Base-by-base conservation (phyloP, 345 rosid species). In the Erodium maritimum region DNA sequence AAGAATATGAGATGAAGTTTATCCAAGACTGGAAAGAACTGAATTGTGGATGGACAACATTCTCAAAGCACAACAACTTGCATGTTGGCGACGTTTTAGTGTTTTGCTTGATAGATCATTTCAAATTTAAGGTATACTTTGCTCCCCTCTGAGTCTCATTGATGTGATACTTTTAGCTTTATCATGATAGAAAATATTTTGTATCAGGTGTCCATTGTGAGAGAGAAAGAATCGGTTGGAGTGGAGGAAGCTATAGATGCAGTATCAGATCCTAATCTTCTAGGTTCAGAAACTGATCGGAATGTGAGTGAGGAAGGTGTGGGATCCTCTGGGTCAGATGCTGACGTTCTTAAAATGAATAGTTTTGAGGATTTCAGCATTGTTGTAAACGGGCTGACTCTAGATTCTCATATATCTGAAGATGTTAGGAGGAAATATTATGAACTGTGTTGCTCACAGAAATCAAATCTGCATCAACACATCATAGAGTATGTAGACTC, bases 11-110 rank as follows among this genome's bases (percentile, higher is more conserved):
- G n/a, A 64, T 58, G 59, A 75, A 72, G 51, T 79, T 67, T 48
- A 73, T 79, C 58, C 63, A 75, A 21, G 76, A 70, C 18, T 65
- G 78, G 74, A 75, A 77, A 45, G 83, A 77, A 51, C 25, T 79
- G 52, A 79, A 80, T 55, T 80, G 79, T 62, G 83, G 80, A 64
- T 79, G 83, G 83, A 75, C 73, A 66, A 75, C 67, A 10, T 79
- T 79, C 63, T 65, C 69, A 23, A 60, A 57, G 55, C 50, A 67
- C 58, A 60, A 79, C 67, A 54, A 63, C n/a, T 59, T 79, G 33
- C 42, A 19, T 3, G 80, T 72, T 71, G 76, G 80, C 6, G 83
- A 79, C 56, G 76, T 29, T 29, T 29, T 29, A 29, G 37, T 29
- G 5, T 29, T 29, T 29, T 29, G 37, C 37, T 29, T 29, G 37